Evolutionary conservation across 352 stramenopile genomes (phyloP), one percentile per base, ranked within the genome.

Genomic region (Plasmopara viticola): DNA sequence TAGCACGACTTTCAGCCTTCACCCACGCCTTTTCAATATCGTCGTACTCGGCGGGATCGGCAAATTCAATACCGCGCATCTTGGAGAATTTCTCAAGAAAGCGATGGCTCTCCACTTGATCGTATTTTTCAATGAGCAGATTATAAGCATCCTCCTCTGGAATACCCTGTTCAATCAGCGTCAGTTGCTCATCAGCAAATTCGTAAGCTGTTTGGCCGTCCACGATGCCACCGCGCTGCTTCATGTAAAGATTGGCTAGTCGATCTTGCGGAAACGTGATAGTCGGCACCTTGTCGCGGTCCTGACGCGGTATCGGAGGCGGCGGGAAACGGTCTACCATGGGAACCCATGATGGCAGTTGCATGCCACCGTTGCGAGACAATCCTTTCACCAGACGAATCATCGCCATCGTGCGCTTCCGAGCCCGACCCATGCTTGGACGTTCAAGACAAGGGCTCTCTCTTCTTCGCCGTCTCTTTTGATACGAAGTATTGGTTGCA

Each of bases 241-340:
- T 83, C 68, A 90, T 80, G 64, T 93, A 93, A 30, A 93, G 60
- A 53, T 89, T 78, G 13, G 82, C 82, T 41, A 93, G 69, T 52
- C 82, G 78, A 63, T 93, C 82, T 66, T 93, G 82, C 25, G 82
- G 82, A 66, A 93, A 93, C 66, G 66, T 83, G 66, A 93, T 87
- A 39, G 84, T 62, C 39, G 79, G 82, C 25, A 90, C 41, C 53
- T 81, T 79, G 51, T 90, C 79, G 55, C 77, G 75, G 56, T 93
- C 82, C 41, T 82, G 62, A 34, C 79, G 82, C 9, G 82, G 82
- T 35, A 90, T 66, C 8, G 79, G 74, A 43, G 82, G 82, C 10
- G 82, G 79, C 48, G 82, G 82, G 62, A 76, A 93, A 20, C 82
- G 79, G 55, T 90, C 78, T 33, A 90, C 79, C 38, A 87, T 69